These are phyloP conservation scores for Coniochaeta sp. DNA, from an alignment of 2,329 filamentous ascomycete species.

Conservation along the genomic window DNA sequence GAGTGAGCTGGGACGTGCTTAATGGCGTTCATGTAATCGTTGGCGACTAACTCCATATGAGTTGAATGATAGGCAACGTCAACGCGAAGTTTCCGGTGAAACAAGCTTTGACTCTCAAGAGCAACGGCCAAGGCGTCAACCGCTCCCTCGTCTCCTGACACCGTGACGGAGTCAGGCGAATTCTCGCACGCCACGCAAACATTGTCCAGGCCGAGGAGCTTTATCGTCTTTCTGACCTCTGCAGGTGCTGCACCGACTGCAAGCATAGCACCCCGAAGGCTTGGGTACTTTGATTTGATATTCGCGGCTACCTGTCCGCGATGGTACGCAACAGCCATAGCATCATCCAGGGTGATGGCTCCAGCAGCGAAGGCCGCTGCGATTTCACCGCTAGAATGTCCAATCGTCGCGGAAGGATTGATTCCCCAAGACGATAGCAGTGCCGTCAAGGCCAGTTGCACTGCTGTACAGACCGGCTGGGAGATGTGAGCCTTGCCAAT, in stretches of 20 bases:
- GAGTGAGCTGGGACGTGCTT: not conserved
- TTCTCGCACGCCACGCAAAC: slow-evolving; percentile 16
- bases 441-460: slow-evolving; percentile 26
- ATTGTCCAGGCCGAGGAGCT: slow-evolving; percentile 5
- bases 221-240: not conserved
- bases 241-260: slow-evolving; percentile 18
- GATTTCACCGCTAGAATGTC: slow-evolving; percentile 18
- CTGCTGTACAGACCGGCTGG: slow-evolving; percentile 25
- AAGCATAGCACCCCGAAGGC: not conserved
- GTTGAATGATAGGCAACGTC: slow-evolving; percentile 35
- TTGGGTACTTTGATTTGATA: not conserved
- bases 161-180: slow-evolving; percentile 14
- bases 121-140: slow-evolving; percentile 19
- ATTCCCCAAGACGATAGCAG: slow-evolving; percentile 15
- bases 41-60: slow-evolving; percentile 27
- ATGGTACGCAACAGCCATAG: slow-evolving; percentile 13
- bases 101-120: slow-evolving; percentile 21
- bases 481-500: slow-evolving; percentile 14
- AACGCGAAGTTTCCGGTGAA: slow-evolving; percentile 27
- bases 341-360: slow-evolving; percentile 7
- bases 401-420: slow-evolving; percentile 9
- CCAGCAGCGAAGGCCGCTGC: slow-evolving; percentile 15
- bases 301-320: slow-evolving; percentile 12
- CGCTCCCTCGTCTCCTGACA: slow-evolving; percentile 16
- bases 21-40: slow-evolving; percentile 20